Percentiles rank a stretch among this genome's conserved stretches.
These are phyloP conservation scores for Myxozyma neotropica DNA, from an alignment of 805 yeast genomes.

Conservation along the genomic window DNA sequence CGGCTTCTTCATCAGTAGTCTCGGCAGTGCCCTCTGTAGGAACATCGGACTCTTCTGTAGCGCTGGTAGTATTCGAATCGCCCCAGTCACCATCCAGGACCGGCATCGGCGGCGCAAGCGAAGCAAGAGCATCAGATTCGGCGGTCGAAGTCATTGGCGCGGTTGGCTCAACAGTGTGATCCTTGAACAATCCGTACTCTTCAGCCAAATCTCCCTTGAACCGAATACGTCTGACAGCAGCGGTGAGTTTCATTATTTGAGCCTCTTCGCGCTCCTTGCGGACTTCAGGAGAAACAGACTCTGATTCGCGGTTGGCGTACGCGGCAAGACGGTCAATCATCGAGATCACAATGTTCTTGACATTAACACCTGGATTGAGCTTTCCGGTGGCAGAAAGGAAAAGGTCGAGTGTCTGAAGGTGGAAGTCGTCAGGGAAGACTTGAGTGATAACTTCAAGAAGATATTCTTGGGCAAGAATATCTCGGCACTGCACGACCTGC, in stretches of 20 bases:
- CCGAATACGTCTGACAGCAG: constrained; percentile 32
- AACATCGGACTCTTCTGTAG: constrained; percentile 11
- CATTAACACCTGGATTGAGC: constrained; percentile 69
- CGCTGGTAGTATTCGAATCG: constrained; percentile 15
- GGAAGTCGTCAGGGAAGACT: constrained; percentile 93
- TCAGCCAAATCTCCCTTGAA: constrained; percentile 32
- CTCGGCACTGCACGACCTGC: constrained; percentile 90
- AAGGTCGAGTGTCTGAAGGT: constrained; percentile 67
- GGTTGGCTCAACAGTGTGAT: constrained; percentile 24
- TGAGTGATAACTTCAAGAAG: constrained; percentile 88
- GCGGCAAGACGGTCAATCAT: constrained; percentile 69
- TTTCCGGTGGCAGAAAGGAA: constrained; percentile 67
- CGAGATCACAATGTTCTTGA: constrained; percentile 65
- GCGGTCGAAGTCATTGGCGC: constrained; percentile 16
- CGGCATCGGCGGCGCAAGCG: constrained; percentile 25
- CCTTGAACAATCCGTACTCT: constrained; percentile 29
- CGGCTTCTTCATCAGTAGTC: constrained; percentile 23
- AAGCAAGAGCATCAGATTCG: constrained; percentile 1
- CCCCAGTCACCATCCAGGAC: constrained; percentile 34
- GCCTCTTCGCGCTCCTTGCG: constrained; percentile 30
- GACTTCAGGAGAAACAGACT: constrained; percentile 36
- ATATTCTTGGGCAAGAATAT: constrained; percentile 89
- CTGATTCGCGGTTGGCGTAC: constrained; percentile 50
- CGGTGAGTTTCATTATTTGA: constrained; percentile 28
- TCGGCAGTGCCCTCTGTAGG: constrained; percentile 9